phyloP scores from a whole-genome alignment of 768 basidiomycete species.

The Cantharellus anzutake region DNA sequence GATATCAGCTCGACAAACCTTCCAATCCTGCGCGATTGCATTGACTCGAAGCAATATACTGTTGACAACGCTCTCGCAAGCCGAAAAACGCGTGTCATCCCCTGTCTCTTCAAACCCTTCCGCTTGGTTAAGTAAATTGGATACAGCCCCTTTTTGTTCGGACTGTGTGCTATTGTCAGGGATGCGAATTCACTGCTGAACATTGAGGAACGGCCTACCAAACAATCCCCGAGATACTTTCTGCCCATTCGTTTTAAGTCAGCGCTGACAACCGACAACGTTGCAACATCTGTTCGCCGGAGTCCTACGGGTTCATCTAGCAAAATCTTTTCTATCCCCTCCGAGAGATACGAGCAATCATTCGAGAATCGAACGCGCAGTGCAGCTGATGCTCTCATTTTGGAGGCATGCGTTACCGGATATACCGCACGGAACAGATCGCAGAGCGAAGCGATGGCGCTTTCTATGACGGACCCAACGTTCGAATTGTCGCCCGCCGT shows the following conservation, averaged over 20 bases:
- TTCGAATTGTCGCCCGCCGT: slow-evolving; percentile 9
- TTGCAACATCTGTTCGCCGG: slow-evolving; percentile 17
- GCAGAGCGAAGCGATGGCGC: slow-evolving; percentile 43
- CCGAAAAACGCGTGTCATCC: slow-evolving; percentile 56
- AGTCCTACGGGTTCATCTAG: slow-evolving; percentile 7
- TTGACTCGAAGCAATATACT: slow-evolving; percentile 45
- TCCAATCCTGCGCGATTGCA: slow-evolving; percentile 42
- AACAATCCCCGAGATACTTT: slow-evolving; percentile 48
- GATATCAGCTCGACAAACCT: slow-evolving; percentile 26
- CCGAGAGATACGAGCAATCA: slow-evolving; percentile 47
- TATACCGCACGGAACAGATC: slow-evolving; percentile 69
- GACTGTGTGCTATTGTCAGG: slow-evolving; percentile 12
- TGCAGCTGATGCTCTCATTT: slow-evolving; percentile 29
- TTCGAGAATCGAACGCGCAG: slow-evolving; percentile 62
- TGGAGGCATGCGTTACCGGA: slow-evolving; percentile 36
- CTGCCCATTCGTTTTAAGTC: slow-evolving; percentile 38
- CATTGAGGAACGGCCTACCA: slow-evolving; percentile 29
- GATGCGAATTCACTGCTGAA: slow-evolving; percentile 2
- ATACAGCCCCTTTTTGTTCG: slow-evolving; percentile 31
- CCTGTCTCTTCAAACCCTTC: slow-evolving; percentile 50
- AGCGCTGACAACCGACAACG: slow-evolving; percentile 31
- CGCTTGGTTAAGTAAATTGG: slow-evolving; percentile 32
- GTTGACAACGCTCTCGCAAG: slow-evolving; percentile 51
- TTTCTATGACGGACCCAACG: slow-evolving; percentile 33
- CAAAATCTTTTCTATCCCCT: slow-evolving; percentile 26